Conservation (phyloP, 2,329 filamentous ascomycete species). For the Pseudocercospora macadamiae region DNA sequence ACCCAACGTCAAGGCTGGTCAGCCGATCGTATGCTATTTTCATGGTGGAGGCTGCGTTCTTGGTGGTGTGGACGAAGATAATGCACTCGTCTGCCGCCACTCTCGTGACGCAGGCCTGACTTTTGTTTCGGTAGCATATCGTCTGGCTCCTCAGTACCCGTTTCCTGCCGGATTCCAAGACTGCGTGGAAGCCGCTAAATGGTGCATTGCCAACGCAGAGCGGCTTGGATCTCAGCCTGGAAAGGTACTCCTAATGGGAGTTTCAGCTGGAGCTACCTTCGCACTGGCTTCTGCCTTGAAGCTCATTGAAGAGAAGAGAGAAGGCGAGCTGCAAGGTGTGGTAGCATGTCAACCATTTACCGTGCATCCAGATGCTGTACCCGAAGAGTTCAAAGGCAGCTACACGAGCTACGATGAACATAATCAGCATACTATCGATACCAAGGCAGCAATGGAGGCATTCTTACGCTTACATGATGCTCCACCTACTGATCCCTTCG, state of each 20-base stretch:
- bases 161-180: slow-evolving; percentile 60
- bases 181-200: slow-evolving; percentile 60
- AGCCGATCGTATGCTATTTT: slow-evolving; percentile 21
- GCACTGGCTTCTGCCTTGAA: slow-evolving; percentile 19
- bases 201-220: slow-evolving; percentile 54
- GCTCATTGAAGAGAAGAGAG: slow-evolving; percentile 14
- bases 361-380: slow-evolving; percentile 22
- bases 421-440: slow-evolving; percentile 18
- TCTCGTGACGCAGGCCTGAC: slow-evolving; percentile 39
- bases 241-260: slow-evolving; percentile 19
- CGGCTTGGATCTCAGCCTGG: slow-evolving; percentile 10
- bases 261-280: slow-evolving; percentile 22
- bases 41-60: slow-evolving; percentile 24
- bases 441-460: slow-evolving; percentile 18
- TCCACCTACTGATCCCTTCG: slow-evolving; percentile 17
- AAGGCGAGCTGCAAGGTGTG: slow-evolving; percentile 15
- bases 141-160: slow-evolving; percentile 61
- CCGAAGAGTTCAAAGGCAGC: slow-evolving; percentile 13
- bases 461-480: slow-evolving; percentile 20
- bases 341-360: slow-evolving; percentile 24
- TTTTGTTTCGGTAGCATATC: slow-evolving; percentile 61
- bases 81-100: slow-evolving; percentile 14
- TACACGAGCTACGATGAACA: slow-evolving; percentile 23
- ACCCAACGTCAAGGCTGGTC: slow-evolving; percentile 12
- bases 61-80: slow-evolving; percentile 22